These are phyloP conservation scores for Arthrobotrys musiformis DNA, from an alignment of 2,329 filamentous ascomycete species.

Conservation along the genomic window DNA sequence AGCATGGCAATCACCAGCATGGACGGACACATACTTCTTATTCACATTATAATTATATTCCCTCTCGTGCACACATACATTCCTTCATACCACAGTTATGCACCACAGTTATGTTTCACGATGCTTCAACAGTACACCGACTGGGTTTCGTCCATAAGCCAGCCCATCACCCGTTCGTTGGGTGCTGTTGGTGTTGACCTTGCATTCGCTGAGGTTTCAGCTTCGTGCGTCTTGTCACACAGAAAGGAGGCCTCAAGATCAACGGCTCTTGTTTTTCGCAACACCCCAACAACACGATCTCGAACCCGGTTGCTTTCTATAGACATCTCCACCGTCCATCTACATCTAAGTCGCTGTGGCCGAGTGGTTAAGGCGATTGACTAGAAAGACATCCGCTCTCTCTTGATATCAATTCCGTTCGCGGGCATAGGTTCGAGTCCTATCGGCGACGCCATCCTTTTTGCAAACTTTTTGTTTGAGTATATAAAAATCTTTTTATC, in stretches of 20 bases:
- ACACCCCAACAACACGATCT: neutral
- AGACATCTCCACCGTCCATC: neutral
- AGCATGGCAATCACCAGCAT: conserved; percentile 22
- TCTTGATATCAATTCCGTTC: conserved; percentile 42
- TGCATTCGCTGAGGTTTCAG: conserved; percentile 1
- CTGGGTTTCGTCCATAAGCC: neutral
- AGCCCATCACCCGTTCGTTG: neutral
- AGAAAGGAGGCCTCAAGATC: conserved; percentile 17
- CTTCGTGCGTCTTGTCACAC: conserved; percentile 5
- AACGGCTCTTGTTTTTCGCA: neutral
- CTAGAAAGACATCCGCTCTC: conserved; percentile 23
- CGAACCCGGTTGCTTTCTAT: neutral
- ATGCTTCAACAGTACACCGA: conserved; percentile 3
- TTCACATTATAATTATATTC: neutral
- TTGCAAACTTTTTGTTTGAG: neutral
- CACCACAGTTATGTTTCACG: conserved; percentile 11
- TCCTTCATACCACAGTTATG: conserved; percentile 4
- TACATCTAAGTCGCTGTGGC: conserved; percentile 32
- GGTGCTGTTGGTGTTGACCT: neutral
- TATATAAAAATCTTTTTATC: neutral
- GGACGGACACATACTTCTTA: neutral
- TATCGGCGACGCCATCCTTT: conserved; percentile 34
- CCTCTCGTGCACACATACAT: no score
- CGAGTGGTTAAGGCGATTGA: conserved; percentile 51
- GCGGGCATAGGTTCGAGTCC: conserved; percentile 46